These are phyloP conservation scores for Fusarium begoniae DNA, from an alignment of 2,329 filamentous ascomycete genomes.

Conservation along the genomic window DNA sequence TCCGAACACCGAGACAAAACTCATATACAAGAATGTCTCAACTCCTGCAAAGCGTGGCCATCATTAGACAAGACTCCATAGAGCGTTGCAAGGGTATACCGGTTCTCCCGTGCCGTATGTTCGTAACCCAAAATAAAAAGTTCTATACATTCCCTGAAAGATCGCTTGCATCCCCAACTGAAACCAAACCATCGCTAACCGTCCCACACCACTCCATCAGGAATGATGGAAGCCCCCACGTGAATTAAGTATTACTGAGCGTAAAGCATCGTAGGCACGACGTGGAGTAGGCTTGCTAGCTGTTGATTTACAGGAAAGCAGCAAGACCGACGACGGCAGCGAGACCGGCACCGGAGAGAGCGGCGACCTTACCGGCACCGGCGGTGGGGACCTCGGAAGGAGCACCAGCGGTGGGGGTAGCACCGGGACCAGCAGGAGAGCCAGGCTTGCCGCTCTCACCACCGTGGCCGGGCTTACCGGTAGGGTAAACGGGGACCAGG, in stretches of 20 bases:
- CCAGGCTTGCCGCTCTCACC: slow-evolving; percentile 13
- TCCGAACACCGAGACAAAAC: slow-evolving; percentile 42
- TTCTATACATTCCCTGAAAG: slow-evolving; percentile 48
- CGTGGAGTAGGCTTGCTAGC: slow-evolving; percentile 48
- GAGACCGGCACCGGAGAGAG: slow-evolving; percentile 66
- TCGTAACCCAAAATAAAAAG: slow-evolving; percentile 46
- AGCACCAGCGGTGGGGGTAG: slow-evolving; percentile 43
- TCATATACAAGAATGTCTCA: slow-evolving; percentile 44
- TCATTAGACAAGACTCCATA: slow-evolving; percentile 46
- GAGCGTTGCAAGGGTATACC: slow-evolving; percentile 44
- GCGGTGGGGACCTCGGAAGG: slow-evolving; percentile 57
- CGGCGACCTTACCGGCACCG: slow-evolving; percentile 65
- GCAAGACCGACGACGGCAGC: slow-evolving; percentile 68
- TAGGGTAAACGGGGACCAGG: slow-evolving; percentile 32
- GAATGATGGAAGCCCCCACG: slow-evolving; percentile 50
- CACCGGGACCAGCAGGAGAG: slow-evolving; percentile 28
- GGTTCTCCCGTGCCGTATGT: slow-evolving; percentile 48
- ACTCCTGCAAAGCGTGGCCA: slow-evolving; percentile 44
- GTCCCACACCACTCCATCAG: slow-evolving; percentile 48
- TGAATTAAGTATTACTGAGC: slow-evolving; percentile 53
- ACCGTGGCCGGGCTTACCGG: slow-evolving; percentile 25
- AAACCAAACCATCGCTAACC: slow-evolving; percentile 44
- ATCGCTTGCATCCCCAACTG: slow-evolving; percentile 35
- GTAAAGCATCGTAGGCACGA: slow-evolving; percentile 53
- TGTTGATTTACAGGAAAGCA: slow-evolving; percentile 66